A percentile compares a stretch with the other conserved stretches of the same genome.
These are phyloP conservation scores for Emydomyces testavorans DNA, from an alignment of 2,329 filamentous ascomycete species.

Conservation along the genomic window DNA sequence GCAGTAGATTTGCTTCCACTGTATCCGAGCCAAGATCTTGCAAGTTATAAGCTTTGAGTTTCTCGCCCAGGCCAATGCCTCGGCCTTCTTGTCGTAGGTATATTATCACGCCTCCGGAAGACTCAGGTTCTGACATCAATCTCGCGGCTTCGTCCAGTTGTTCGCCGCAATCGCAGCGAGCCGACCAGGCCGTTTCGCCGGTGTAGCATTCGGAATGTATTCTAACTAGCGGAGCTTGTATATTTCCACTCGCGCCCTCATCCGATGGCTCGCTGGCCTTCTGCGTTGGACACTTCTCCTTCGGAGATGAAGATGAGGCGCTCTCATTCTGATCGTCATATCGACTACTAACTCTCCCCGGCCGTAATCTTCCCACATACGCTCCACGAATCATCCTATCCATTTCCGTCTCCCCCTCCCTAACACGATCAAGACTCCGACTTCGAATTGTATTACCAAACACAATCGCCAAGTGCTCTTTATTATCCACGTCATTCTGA, in stretches of 20 bases:
- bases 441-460: slow-evolving; percentile 76
- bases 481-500: slow-evolving; percentile 81
- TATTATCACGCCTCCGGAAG: slow-evolving; percentile 74
- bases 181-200: slow-evolving; percentile 95
- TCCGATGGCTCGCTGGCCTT: neutral
- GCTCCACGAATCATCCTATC: slow-evolving; percentile 83
- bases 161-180: slow-evolving; percentile 93
- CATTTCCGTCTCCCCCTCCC: slow-evolving; percentile 40
- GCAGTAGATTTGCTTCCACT: slow-evolving; percentile 82
- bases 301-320: neutral
- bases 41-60: slow-evolving; percentile 94
- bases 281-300: slow-evolving; percentile 17
- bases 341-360: slow-evolving; percentile 67
- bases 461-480: slow-evolving; percentile 94
- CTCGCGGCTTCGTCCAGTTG: slow-evolving; percentile 93
- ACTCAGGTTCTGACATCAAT: slow-evolving; percentile 52
- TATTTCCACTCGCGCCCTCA: slow-evolving; percentile 9
- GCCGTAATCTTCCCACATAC: slow-evolving; percentile 77
- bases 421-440: slow-evolving; percentile 45
- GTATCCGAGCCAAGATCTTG: slow-evolving; percentile 97
- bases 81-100: slow-evolving; percentile 93
- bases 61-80: slow-evolving; percentile 87
- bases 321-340: slow-evolving; percentile 37
- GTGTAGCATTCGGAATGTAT: slow-evolving; percentile 99
- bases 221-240: slow-evolving; percentile 60